Base-by-base conservation (phyloP, 352 stramenopile genomes). In the Phytophthora podocarpi region DNA sequence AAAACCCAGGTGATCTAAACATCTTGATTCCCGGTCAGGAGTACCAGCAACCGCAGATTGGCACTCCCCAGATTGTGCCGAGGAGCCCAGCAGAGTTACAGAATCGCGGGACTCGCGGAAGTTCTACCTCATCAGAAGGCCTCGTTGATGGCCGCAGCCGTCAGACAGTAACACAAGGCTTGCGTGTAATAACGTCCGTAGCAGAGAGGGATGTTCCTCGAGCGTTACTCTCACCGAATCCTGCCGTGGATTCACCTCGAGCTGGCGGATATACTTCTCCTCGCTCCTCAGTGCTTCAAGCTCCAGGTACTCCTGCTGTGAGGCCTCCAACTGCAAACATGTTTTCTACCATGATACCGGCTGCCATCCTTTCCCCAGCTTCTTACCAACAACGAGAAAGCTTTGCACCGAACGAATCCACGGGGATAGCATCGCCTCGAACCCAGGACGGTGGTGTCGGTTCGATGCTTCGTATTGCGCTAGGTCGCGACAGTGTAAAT, bases 311-410 rank as follows among this genome's bases (percentile, higher is more conserved):
- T 13, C 87, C 87, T 36, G 42, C 77, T 2, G 70, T 90, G 0
- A 63, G 72, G 2, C 73, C 80, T 0, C 81, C 81, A 15, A 76
- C 72, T 8, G 62, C 74, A 15, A 83, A 45, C 36, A 78, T 90
- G 52, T 94, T 80, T 61, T 41, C 59, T 6, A 80, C 50, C 11
- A 80, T 82, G 49, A 48, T 83, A 0, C 70, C 78, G 34, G 41
- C 63, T 10, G 59, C 64, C 0, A 55, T 93, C 1, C 53, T 96
- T 8, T 96, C 87, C 12, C 87, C 87, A 16, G 87, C 87, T 6
- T 95, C 85, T 1, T 91, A 90, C 26, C 87, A 96, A 35, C 87
- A 96, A 57, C 74, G 83, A 20, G 81, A 93, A 39, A 95, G 79
- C 47, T 80, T 82, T 31, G 59, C 67, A 42, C 60, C 39, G 39